phyloP scores from a whole-genome alignment of 768 basidiomycete species.

The Tulasnella sp. region DNA sequence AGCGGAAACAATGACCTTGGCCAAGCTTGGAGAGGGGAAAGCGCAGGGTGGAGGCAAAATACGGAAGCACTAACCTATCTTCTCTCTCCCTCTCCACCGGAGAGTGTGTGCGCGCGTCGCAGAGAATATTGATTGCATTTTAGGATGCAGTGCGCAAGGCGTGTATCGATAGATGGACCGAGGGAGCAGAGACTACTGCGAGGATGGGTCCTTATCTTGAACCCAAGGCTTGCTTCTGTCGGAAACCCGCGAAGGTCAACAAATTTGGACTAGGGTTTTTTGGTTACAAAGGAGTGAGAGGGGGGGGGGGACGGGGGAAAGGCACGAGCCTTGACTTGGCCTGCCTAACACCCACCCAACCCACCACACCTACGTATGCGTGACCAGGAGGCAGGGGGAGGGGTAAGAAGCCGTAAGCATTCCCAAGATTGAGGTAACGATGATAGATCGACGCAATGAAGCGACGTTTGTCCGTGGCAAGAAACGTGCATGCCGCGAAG shows the following conservation, averaged over 20 bases:
- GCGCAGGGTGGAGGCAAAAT: background rate
- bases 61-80: constrained; percentile 8
- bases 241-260: constrained; percentile 20
- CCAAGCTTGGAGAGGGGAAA: background rate
- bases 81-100: background rate
- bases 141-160: background rate
- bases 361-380: constrained; percentile 10
- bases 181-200: constrained; percentile 2
- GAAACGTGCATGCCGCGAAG: constrained; percentile 7
- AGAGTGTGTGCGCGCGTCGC: background rate
- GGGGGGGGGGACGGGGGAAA: background rate
- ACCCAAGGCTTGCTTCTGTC: constrained; percentile 7
- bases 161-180: constrained; percentile 18
- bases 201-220: constrained; percentile 4
- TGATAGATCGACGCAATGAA: constrained; percentile 4
- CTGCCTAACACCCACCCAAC: background rate
- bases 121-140: background rate
- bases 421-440: constrained; percentile 11
- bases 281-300: background rate
- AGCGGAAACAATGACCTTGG: background rate
- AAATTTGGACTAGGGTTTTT: background rate
- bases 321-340: constrained; percentile 8
- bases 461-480: constrained; percentile 7
- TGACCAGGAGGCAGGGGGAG: background rate
- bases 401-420: background rate